Conservation (phyloP, 192 early-diverging fungal species). For the Coemansia sp. region DNA sequence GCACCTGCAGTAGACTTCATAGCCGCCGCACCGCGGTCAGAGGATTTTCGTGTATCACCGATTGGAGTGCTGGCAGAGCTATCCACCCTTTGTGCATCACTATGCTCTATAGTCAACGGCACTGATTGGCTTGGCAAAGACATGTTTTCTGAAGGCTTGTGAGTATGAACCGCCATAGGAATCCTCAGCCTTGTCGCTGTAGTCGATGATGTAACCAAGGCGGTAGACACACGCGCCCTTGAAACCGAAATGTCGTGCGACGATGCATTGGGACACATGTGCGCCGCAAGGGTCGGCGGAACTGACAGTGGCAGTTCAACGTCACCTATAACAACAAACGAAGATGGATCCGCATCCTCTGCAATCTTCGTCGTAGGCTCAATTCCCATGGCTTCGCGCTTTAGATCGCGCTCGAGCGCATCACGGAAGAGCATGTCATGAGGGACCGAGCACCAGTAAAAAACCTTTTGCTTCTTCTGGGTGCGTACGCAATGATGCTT, state of each 20-base stretch:
- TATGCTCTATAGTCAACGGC: neutral
- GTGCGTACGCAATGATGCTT: constrained; percentile 95
- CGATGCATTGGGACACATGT: constrained; percentile 12
- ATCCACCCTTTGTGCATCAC: neutral
- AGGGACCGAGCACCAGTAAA: constrained; percentile 94
- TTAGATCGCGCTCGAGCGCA: constrained; percentile 93
- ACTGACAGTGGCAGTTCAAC: constrained; percentile 52
- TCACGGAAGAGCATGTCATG: constrained; percentile 94
- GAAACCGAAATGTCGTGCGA: neutral
- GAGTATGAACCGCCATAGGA: neutral
- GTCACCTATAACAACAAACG: constrained; percentile 46
- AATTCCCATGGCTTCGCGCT: constrained; percentile 82
- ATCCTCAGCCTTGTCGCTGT: neutral
- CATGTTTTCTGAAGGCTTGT: neutral
- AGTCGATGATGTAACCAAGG: constrained; percentile 9
- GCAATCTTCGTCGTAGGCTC: constrained; percentile 73
- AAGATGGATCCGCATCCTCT: constrained; percentile 25
- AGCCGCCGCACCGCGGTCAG: neutral
- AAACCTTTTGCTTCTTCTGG: constrained; percentile 99
- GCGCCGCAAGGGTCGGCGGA: constrained; percentile 49
- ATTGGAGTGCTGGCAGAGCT: neutral
- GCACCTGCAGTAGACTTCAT: neutral
- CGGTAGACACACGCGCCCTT: constrained; percentile 16
- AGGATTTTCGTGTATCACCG: neutral
- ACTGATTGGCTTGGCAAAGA: neutral